Evolutionary conservation across 1,284 basidiomycete species (phyloP).

Genomic region (Leccinum huronense): DNA sequence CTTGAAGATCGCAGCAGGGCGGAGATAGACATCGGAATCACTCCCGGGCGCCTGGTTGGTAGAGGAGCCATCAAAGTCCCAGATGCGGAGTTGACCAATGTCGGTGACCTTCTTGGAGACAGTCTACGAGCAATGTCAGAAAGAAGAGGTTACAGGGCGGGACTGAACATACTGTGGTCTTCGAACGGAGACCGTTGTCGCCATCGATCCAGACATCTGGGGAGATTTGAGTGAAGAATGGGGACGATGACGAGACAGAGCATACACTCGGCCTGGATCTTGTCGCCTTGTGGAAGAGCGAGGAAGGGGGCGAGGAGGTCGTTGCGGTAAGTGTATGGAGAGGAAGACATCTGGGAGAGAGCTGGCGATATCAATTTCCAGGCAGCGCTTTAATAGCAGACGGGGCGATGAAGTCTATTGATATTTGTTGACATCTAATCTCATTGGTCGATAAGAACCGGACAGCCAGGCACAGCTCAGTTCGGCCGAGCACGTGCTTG

Average conservation of each 20-base stretch:
- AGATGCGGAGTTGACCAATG: conserved; percentile 85
- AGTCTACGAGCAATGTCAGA: conserved; percentile 50
- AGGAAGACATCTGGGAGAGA: conserved; percentile 26
- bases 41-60: conserved; percentile 94
- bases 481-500: conserved; percentile 16
- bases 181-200: conserved; percentile 87
- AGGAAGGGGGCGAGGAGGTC: conserved; percentile 88
- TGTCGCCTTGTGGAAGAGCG: conserved; percentile 80
- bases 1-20: conserved; percentile 96
- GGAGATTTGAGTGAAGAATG: conserved; percentile 20
- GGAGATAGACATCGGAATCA: conserved; percentile 98
- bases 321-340: conserved; percentile 54
- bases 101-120: conserved; percentile 83
- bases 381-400: conserved; percentile 24
- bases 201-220: conserved; percentile 96
- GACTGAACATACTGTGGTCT: conserved; percentile 72
- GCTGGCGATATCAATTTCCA: background rate
- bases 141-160: conserved; percentile 6
- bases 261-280: conserved; percentile 91
- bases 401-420: conserved; percentile 23
- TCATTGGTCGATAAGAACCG: conserved; percentile 36
- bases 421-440: conserved; percentile 23
- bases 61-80: conserved; percentile 99
- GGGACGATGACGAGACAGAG: conserved; percentile 14
- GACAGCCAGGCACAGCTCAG: background rate